Conservation (phyloP, 805 yeast genomes). For the Monosporozyma siamensis region DNA sequence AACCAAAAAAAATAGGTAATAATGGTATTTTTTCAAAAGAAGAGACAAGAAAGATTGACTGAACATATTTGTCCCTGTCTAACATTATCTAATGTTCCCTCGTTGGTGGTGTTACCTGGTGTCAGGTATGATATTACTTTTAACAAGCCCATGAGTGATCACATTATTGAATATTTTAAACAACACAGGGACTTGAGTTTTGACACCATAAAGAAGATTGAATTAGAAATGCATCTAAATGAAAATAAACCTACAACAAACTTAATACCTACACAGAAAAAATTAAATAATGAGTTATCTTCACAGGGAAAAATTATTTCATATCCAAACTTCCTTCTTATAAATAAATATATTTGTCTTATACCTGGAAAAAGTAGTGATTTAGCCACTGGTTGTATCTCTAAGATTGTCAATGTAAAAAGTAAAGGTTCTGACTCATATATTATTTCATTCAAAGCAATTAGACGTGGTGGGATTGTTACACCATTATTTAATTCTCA, state of each 20-base stretch:
- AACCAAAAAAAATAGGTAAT: no score
- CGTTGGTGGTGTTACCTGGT: slow-evolving; percentile 49
- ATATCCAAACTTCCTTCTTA: slow-evolving; percentile 9
- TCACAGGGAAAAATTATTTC: no score
- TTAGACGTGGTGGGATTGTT: slow-evolving; percentile 12
- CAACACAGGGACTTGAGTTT: neutral
- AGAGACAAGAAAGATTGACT: slow-evolving; percentile 1
- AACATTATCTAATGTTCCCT: slow-evolving; percentile 12
- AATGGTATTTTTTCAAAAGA: slow-evolving; percentile 4
- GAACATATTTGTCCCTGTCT: slow-evolving; percentile 4
- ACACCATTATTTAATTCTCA: slow-evolving; percentile 14
- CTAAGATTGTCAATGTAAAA: slow-evolving; percentile 10
- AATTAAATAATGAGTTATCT: neutral
- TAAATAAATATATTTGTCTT: slow-evolving; percentile 15
- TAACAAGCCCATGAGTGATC: slow-evolving; percentile 38
- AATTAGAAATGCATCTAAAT: neutral
- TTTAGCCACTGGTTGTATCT: slow-evolving; percentile 12
- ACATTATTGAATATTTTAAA: slow-evolving; percentile 36
- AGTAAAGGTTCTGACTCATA: slow-evolving; percentile 8
- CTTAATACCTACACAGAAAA: neutral
- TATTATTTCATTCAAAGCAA: slow-evolving; percentile 14
- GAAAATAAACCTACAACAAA: neutral
- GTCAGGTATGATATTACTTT: slow-evolving; percentile 51
- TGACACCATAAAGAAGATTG: neutral
- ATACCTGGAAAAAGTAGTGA: slow-evolving; percentile 13